Evolutionary conservation across 306 rosid genomes (phyloP), one percentile per base, ranked within the genome.

Genomic region (Lathyrus aphaca): DNA sequence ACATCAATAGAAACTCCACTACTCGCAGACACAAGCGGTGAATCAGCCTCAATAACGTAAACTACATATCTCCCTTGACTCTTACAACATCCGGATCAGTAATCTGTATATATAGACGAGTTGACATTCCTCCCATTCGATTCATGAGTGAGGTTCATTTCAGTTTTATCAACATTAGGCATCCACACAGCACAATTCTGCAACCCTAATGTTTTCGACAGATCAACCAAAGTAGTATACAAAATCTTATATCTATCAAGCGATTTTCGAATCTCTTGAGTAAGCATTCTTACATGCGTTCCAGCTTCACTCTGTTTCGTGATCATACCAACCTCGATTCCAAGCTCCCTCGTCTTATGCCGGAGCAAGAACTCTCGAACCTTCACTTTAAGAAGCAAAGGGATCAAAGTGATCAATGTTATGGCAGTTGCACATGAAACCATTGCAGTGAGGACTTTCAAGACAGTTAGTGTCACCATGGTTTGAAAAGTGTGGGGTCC

Each of bases 161-260:
- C 82, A 13, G 90, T 85, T 62, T 81, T 88, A 21, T 77, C 81
- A 70, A 72, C 85, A 78, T 86, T 85, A 13, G 98, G 93, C 98
- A 93, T 93, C 98, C 97, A 93, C 40, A 93, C 96, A 4, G 94
- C 88, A 81, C 96, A 93, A 49, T 88, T 86, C 60, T 93, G 96
- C 90, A 93, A 82, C 14, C 96, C 94, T 56, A 93, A 73, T 2
- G 87, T 82, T 74, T 90, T 79, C 5, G 98, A 90, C 7, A 93
- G 74, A 76, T 93, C 96, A 35, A 80, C 86, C 73, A 93, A 82
- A 5, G 97, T 93, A 15, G 96, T 90, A 75, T 89, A 64, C 45
- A 93, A 66, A 58, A 93, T 88, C 2, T 85, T 88, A 68, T 93
- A 90, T 71, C 86, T 73, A 68, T 93, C 91, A 13, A 93, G 91